A percentile compares a stretch with the other conserved stretches of the same genome.
phyloP scores from a whole-genome alignment of 495 filamentous ascomycete genomes.

The Penicillium robsamsonii region DNA sequence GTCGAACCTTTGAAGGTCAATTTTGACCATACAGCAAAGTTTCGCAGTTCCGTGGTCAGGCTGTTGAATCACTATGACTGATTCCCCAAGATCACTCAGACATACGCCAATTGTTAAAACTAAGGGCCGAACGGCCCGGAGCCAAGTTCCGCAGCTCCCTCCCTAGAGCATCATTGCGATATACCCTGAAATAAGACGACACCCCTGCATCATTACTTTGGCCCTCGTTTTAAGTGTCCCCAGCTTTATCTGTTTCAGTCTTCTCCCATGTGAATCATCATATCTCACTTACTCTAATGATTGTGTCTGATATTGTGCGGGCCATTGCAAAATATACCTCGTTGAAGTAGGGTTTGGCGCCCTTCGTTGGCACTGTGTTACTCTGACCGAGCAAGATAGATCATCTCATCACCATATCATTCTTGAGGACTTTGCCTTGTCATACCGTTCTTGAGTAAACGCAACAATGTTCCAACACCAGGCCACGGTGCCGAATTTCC shows the following conservation, averaged over 20 bases:
- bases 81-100: not conserved
- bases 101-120: constrained; percentile 8
- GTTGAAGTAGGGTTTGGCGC: not conserved
- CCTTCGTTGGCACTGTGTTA: not conserved
- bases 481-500: constrained; percentile 9
- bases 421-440: not conserved
- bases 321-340: not conserved
- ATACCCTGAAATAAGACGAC: constrained; percentile 7
- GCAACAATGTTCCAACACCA: constrained; percentile 26
- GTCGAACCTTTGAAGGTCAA: not conserved
- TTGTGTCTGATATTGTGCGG: not conserved
- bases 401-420: not conserved
- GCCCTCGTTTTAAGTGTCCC: not conserved
- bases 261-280: not conserved
- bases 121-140: constrained; percentile 18
- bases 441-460: not conserved
- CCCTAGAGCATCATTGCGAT: not conserved
- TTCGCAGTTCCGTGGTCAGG: not conserved
- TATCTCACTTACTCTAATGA: not conserved
- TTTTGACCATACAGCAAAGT: not conserved
- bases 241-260: not conserved
- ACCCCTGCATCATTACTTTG: constrained; percentile 23
- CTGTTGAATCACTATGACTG: constrained; percentile 9
- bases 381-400: not conserved
- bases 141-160: constrained; percentile 17